phyloP scores from a whole-genome alignment of 208 protist species.

The Crithidia bombi region DNA sequence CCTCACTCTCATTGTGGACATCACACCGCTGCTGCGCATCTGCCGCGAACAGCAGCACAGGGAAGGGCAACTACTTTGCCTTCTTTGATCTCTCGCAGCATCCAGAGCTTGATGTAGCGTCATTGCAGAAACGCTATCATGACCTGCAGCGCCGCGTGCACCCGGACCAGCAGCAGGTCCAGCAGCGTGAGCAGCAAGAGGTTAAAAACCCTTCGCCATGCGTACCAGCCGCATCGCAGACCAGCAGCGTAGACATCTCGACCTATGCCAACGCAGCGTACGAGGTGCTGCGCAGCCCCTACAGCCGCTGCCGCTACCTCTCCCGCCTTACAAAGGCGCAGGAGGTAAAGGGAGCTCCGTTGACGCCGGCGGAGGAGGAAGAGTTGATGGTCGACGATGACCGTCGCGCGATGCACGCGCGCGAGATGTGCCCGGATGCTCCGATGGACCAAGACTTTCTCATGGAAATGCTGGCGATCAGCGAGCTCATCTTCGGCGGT shows the following conservation, averaged over 20 bases:
- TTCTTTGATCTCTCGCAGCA: constrained; percentile 61
- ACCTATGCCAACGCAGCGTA: constrained; percentile 83
- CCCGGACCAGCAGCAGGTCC: constrained; percentile 70
- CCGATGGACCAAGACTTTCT: constrained; percentile 69
- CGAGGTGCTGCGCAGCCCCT: constrained; percentile 74
- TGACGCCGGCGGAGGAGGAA: constrained; percentile 68
- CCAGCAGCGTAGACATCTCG: constrained; percentile 43
- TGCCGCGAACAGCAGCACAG: neutral
- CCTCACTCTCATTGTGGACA: neutral
- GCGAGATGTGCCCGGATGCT: constrained; percentile 31
- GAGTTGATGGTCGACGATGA: constrained; percentile 69
- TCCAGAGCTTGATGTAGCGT: constrained; percentile 55
- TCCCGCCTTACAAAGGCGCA: constrained; percentile 46
- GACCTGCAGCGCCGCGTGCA: constrained; percentile 76
- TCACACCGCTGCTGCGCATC: constrained; percentile 5
- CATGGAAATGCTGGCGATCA: constrained; percentile 73
- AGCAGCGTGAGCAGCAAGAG: constrained; percentile 26
- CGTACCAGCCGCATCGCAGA: neutral
- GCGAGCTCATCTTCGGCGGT: constrained; percentile 75
- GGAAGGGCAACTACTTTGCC: constrained; percentile 76
- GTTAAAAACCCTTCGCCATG: constrained; percentile 8
- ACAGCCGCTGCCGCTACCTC: constrained; percentile 81
- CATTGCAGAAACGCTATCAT: constrained; percentile 78
- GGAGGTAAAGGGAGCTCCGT: constrained; percentile 36
- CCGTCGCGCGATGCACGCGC: constrained; percentile 33